phyloP scores from a whole-genome alignment of 2,329 filamentous ascomycete genomes.

The Neopestalotiopsis rosae region DNA sequence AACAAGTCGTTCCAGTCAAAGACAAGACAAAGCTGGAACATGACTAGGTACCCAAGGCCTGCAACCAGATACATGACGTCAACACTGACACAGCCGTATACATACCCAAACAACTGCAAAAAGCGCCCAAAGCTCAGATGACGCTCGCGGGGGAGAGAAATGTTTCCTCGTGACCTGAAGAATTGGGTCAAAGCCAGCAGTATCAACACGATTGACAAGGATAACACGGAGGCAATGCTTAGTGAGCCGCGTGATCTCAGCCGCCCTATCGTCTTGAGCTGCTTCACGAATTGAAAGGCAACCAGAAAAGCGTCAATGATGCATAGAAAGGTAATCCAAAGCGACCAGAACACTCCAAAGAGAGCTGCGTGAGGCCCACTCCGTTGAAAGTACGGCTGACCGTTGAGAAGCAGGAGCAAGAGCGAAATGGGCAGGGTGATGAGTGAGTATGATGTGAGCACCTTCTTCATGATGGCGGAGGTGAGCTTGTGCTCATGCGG shows the following conservation, averaged over 20 bases:
- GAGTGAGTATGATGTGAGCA: slow-evolving; percentile 13
- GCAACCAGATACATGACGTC: slow-evolving; percentile 24
- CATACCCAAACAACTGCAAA: slow-evolving; percentile 18
- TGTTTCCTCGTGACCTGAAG: slow-evolving; percentile 18
- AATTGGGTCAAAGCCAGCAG: slow-evolving; percentile 20
- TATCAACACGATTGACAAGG: slow-evolving; percentile 17
- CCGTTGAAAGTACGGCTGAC: slow-evolving; percentile 12
- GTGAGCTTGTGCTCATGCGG: slow-evolving; percentile 21
- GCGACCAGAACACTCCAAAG: slow-evolving; percentile 16
- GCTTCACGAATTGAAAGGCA: slow-evolving; percentile 23
- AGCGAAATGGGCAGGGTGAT: slow-evolving; percentile 19
- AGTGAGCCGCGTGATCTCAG: slow-evolving; percentile 20
- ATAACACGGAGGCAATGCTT: slow-evolving; percentile 19
- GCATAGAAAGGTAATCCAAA: slow-evolving; percentile 20
- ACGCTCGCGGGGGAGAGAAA: slow-evolving; percentile 12
- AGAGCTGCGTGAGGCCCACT: neutral
- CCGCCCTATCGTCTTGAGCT: slow-evolving; percentile 22
- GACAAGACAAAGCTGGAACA: slow-evolving; percentile 20
- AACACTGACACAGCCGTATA: slow-evolving; percentile 21
- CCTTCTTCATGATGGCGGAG: slow-evolving; percentile 16
- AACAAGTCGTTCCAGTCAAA: slow-evolving; percentile 22
- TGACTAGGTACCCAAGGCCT: slow-evolving; percentile 20
- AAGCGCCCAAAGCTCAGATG: slow-evolving; percentile 16
- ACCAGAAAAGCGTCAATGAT: slow-evolving; percentile 20
- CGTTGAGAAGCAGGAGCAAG: slow-evolving; percentile 14